These are phyloP conservation scores for Penicillium sp. DNA, from an alignment of 2,329 filamentous ascomycete genomes.

Conservation along the genomic window DNA sequence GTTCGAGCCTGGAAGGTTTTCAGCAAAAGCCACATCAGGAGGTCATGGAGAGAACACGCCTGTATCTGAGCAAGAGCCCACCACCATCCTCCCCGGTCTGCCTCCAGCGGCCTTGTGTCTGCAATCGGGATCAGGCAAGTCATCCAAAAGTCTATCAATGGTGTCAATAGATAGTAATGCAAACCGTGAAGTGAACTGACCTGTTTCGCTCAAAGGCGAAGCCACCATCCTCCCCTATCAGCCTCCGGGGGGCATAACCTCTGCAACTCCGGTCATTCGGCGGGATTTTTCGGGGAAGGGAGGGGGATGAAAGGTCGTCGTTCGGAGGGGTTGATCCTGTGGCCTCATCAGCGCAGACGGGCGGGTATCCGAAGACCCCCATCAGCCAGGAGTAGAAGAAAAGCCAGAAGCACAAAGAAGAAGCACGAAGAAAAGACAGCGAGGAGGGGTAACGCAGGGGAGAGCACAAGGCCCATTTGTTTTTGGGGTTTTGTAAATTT, in stretches of 20 bases:
- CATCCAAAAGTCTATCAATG: neutral
- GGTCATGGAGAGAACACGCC: neutral
- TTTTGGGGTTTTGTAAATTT: neutral
- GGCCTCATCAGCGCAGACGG: neutral
- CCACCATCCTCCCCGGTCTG: constrained; percentile 10
- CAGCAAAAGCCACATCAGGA: neutral
- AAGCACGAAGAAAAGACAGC: neutral
- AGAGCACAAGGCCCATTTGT: neutral
- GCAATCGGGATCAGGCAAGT: neutral
- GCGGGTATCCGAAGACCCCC: neutral
- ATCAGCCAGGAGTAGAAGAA: neutral
- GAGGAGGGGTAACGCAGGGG: neutral
- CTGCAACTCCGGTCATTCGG: neutral
- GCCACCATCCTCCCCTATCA: constrained; percentile 6
- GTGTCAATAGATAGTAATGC: neutral
- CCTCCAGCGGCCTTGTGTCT: constrained; percentile 3
- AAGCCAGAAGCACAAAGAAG: neutral
- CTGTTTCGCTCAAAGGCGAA: neutral
- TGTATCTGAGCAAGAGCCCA: constrained; percentile 1
- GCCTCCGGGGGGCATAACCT: constrained; percentile 2
- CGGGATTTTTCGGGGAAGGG: neutral
- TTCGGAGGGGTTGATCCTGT: neutral
- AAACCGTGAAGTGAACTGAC: neutral
- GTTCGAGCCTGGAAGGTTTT: neutral
- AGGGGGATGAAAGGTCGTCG: too few species aligned